Evolutionary conservation across 306 rosid genomes (phyloP), one percentile per base, ranked within the genome.

Genomic region (Pyrus pyrifolia): DNA sequence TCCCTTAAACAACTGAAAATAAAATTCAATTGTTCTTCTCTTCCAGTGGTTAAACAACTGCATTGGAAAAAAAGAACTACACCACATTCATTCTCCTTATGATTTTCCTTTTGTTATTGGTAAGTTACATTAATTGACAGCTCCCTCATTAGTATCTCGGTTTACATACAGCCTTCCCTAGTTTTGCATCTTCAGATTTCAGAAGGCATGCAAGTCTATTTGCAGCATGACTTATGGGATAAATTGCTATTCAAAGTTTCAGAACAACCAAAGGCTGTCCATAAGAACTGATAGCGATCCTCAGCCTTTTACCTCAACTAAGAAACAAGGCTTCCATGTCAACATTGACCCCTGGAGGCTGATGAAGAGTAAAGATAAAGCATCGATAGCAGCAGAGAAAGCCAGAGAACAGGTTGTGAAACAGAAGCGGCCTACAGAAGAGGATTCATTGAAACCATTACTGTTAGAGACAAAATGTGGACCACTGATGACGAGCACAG

Each of bases 1-100:
- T 79, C 71, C 87, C 4, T 30, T 30, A 30, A 30, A 30, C 31
- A 1, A 21, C 15, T 45, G 15, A 22, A 14, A 72, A 46, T 44
- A 11, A 23, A 17, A 59, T 60, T 76, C 42, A 8, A 3, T 19
- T 23, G 13, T 42, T 53, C 35, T 31, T 31, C 35, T 31, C 35
- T 31, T 79, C 71, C 87, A 95, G 99, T 95, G 97, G 99, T 75
- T 95, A 84, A 95, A 95, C 90, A 95, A 92, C 89, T 95, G 99
- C 64, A 80, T 95, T 38, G 99, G 99, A 23, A 95, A 92, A 92
- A 81, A 92, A 71, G 85, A 95, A 95, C 81, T 92, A 95, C 85
- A 88, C 97, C 4, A 87, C 96, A 1, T 95, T 95, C 87, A 81
- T 95, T 87, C 93, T 95, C 70, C 91, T 95, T 10, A 91, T 92